phyloP scores from a whole-genome alignment of 495 filamentous ascomycete species.

The Aspergillus homomorphus region DNA sequence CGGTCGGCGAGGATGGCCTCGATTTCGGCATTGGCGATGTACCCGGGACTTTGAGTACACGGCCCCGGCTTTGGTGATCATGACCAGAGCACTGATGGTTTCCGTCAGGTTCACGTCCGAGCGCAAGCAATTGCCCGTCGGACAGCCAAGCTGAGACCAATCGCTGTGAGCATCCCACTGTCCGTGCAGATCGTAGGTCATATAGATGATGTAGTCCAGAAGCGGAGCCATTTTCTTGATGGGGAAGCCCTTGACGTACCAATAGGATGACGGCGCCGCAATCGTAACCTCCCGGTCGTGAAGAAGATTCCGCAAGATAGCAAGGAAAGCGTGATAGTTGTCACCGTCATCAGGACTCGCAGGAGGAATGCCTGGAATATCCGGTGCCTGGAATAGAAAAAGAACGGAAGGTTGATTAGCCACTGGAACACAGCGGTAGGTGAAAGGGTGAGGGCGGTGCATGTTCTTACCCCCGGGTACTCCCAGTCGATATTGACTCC shows the following conservation, averaged over 20 bases:
- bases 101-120: conserved; percentile 44
- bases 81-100: conserved; percentile 34
- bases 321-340: conserved; percentile 31
- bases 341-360: conserved; percentile 13
- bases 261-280: conserved; percentile 28
- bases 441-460: neutral
- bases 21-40: conserved; percentile 25
- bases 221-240: conserved; percentile 21
- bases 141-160: conserved; percentile 29
- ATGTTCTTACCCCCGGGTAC: conserved; percentile 28
- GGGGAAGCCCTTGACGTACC: conserved; percentile 33
- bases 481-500: conserved; percentile 45
- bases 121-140: conserved; percentile 36
- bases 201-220: conserved; percentile 33
- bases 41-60: conserved; percentile 27
- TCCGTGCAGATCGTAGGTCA: conserved; percentile 40
- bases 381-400: conserved; percentile 19
- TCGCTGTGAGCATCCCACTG: conserved; percentile 30
- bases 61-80: conserved; percentile 52
- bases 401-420: neutral
- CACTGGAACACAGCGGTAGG: neutral
- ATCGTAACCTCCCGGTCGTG: conserved; percentile 12
- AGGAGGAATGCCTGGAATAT: conserved; percentile 34
- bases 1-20: conserved; percentile 5
- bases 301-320: conserved; percentile 19